phyloP scores from a whole-genome alignment of 352 stramenopile species.

The Achlya hypogyna region DNA sequence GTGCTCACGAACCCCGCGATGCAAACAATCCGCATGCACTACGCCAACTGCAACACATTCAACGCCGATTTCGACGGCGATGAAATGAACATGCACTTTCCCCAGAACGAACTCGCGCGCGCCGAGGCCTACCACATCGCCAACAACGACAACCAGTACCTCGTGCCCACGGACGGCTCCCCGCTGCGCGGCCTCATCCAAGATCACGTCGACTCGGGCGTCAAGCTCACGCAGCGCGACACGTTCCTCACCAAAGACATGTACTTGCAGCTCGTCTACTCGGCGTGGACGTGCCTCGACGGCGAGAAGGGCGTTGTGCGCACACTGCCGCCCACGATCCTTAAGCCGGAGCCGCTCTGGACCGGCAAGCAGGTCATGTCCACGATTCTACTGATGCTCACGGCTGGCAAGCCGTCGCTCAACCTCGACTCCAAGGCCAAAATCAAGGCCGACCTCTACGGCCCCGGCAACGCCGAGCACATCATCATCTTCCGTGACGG shows the following conservation, averaged over 20 bases:
- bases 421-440: conserved; percentile 94
- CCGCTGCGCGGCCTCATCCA: conserved; percentile 98
- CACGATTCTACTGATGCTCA: conserved; percentile 94
- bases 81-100: conserved; percentile 99
- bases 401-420: conserved; percentile 82
- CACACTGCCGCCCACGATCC: conserved; percentile 93
- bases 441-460: conserved; percentile 93
- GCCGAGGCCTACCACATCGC: conserved; percentile 97
- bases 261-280: conserved; percentile 97
- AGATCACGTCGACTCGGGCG: conserved; percentile 97
- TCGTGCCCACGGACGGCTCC: conserved; percentile 96
- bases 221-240: conserved; percentile 97
- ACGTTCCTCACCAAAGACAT: conserved; percentile 98
- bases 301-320: conserved; percentile 91
- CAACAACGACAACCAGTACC: conserved; percentile 96
- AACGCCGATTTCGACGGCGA: conserved; percentile 99
- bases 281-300: conserved; percentile 92
- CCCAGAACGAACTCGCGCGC: conserved; percentile 96
- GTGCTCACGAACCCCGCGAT: conserved; percentile 95
- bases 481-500: conserved; percentile 94
- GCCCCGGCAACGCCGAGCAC: conserved; percentile 91
- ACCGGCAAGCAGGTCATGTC: conserved; percentile 99
- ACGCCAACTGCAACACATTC: conserved; percentile 99
- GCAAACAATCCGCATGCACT: conserved; percentile 99
- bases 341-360: conserved; percentile 96